A percentile compares a stretch with the other conserved stretches of the same genome.
These are phyloP conservation scores for Penicillium sp. DNA, from an alignment of 2,329 filamentous ascomycete genomes.

Conservation along the genomic window DNA sequence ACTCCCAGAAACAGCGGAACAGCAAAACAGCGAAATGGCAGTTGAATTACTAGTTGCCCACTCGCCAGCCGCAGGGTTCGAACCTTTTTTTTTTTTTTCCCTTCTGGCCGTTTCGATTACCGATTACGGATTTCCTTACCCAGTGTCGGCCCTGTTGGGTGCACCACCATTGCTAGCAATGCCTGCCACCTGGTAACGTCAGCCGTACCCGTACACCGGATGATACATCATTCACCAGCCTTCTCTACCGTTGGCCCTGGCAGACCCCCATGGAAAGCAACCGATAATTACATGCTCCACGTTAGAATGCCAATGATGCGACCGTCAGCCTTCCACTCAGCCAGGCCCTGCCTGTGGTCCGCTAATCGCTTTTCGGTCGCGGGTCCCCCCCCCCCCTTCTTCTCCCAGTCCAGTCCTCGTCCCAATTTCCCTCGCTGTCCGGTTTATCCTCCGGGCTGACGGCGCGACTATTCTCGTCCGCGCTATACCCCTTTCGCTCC, in stretches of 20 bases:
- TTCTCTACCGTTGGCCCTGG: background rate
- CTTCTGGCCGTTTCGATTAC: background rate
- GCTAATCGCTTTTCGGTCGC: conserved; percentile 10
- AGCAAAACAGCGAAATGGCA: background rate
- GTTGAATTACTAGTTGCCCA: too few species aligned
- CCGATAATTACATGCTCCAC: background rate
- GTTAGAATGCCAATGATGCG: background rate
- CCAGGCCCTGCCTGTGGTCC: background rate
- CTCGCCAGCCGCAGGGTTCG: too few species aligned
- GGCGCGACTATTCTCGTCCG: conserved; percentile 5
- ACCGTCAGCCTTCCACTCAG: background rate
- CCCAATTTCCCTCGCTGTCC: background rate
- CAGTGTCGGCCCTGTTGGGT: too few species aligned
- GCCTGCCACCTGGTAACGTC: background rate
- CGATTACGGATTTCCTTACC: background rate
- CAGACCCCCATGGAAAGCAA: too few species aligned
- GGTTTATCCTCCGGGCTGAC: conserved; percentile 6
- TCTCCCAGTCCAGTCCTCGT: background rate
- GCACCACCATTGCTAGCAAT: too few species aligned
- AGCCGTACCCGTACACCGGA: background rate
- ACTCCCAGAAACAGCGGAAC: background rate
- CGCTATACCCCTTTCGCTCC: conserved; percentile 17
- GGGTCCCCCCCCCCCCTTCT: background rate
- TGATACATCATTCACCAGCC: background rate
- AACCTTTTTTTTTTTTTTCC: background rate